phyloP scores from a whole-genome alignment of 169 alveolate genomes.

The Eimeria maxima region DNA sequence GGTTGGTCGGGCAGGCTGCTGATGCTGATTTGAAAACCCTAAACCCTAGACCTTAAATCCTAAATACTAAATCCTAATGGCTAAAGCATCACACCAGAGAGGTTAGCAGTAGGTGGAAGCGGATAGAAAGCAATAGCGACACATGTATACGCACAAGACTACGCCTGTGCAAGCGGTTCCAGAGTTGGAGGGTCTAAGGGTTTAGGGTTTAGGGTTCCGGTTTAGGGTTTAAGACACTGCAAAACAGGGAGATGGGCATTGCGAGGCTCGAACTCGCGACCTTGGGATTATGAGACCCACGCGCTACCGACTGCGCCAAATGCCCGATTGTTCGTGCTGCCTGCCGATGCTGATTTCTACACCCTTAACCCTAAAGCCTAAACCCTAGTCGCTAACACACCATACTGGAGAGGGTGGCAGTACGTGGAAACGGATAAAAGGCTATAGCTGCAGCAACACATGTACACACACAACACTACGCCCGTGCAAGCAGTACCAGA shows the following conservation, averaged over 20 bases:
- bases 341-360: not conserved
- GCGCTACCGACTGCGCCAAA: slow-evolving; percentile 75
- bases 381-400: not conserved
- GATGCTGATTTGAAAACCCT: not conserved
- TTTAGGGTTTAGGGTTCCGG: not conserved
- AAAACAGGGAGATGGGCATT: too few relatives aligned
- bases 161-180: not conserved
- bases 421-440: not conserved
- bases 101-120: not conserved
- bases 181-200: not conserved
- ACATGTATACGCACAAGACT: not conserved
- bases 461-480: not conserved
- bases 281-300: not conserved
- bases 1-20: not conserved
- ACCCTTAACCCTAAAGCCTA: slow-evolving; percentile 3
- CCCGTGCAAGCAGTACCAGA: not conserved
- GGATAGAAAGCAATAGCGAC: not conserved
- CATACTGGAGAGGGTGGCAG: not conserved
- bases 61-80: not conserved
- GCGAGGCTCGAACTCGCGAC: slow-evolving; percentile 37
- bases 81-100: not conserved
- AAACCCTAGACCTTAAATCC: not conserved
- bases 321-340: not conserved
- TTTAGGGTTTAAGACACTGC: not conserved
- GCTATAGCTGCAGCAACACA: not conserved